Conservation (phyloP, 345 rosid species). For the Moricandia moricandioides region DNA sequence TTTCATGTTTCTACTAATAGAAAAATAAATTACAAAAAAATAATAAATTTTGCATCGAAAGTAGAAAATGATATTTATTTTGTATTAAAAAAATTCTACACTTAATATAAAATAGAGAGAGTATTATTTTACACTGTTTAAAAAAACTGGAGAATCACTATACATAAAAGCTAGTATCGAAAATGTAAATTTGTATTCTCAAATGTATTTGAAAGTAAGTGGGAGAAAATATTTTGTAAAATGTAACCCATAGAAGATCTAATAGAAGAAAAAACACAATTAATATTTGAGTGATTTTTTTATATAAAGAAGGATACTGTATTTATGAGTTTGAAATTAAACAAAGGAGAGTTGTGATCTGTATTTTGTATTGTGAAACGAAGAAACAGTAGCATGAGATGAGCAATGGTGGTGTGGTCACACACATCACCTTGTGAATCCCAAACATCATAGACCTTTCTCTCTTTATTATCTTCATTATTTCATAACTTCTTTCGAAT, state of each 20-base stretch:
- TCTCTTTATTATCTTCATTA: no score
- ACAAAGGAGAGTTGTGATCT: slow-evolving; percentile 15
- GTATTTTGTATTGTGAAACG: slow-evolving; percentile 15
- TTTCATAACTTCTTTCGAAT: no score
- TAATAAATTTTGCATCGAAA: no score
- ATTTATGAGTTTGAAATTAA: slow-evolving; percentile 11
- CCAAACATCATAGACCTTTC: slow-evolving; percentile 34
- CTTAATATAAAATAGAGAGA: no score
- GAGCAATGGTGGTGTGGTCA: slow-evolving; percentile 35
- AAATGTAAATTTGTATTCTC: neutral
- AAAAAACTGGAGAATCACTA: neutral
- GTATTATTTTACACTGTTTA: neutral
- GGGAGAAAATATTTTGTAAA: neutral
- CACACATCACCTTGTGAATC: slow-evolving; percentile 20
- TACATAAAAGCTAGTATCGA: neutral
- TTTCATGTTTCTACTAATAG: no score
- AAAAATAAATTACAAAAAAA: no score
- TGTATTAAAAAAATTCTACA: no score
- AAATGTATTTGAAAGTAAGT: neutral
- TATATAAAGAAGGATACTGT: neutral
- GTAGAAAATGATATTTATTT: no score
- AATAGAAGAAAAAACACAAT: slow-evolving; percentile 10
- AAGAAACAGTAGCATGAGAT: slow-evolving; percentile 19
- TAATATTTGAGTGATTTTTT: slow-evolving; percentile 30
- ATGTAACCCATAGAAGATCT: neutral